These are phyloP conservation scores for Patellifolia procumbens DNA, from an alignment of 179 eudicot genomes.

Conservation along the genomic window DNA sequence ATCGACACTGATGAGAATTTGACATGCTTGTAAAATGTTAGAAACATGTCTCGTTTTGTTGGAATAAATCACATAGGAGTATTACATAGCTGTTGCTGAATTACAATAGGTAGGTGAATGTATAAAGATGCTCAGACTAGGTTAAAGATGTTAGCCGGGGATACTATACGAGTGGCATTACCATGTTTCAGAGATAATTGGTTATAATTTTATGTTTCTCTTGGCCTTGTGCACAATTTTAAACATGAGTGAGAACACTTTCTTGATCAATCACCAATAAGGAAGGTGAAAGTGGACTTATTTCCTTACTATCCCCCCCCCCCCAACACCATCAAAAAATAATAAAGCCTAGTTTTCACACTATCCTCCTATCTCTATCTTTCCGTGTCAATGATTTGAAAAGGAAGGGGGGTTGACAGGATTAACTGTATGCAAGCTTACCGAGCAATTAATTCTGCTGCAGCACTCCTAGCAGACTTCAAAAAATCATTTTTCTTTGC, in stretches of 20 bases:
- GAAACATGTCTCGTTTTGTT: too few species aligned
- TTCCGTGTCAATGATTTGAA: not conserved
- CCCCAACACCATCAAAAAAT: not conserved
- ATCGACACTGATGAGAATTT: too few species aligned
- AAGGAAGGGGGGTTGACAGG: not conserved
- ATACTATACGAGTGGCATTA: too few species aligned
- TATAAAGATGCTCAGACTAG: too few species aligned
- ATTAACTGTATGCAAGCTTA: conserved; percentile 20
- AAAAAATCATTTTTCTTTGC: conserved; percentile 37
- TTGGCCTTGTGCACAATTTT: not conserved
- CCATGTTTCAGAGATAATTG: too few species aligned
- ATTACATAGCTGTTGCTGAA: too few species aligned
- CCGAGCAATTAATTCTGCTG: conserved; percentile 36
- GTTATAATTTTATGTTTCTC: too few species aligned
- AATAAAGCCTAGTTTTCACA: not conserved
- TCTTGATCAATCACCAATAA: not conserved
- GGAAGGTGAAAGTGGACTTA: not conserved
- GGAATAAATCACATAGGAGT: too few species aligned
- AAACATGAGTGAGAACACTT: not conserved
- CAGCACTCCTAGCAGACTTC: conserved; percentile 54
- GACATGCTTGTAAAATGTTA: too few species aligned
- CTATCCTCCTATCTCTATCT: not conserved
- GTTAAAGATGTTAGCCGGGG: too few species aligned
- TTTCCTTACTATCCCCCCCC: not conserved
- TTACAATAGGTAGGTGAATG: too few species aligned